Percentiles rank a stretch among this genome's conserved stretches.
Conservation (phyloP, 495 filamentous ascomycete species). For the Staphylotrichum tortipilum region DNA sequence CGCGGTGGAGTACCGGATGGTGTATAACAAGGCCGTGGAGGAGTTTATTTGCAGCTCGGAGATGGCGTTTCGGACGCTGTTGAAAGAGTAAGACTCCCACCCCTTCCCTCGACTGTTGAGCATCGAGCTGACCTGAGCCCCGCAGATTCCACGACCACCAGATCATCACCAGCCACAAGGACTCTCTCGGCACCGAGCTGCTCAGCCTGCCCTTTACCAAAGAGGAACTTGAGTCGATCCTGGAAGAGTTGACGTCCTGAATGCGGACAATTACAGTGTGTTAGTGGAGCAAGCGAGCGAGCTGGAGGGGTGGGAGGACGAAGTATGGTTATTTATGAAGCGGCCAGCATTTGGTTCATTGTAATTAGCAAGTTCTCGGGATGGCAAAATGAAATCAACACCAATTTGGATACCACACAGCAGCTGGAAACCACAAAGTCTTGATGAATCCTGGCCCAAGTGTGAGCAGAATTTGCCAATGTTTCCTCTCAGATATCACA, state of each 20-base stretch:
- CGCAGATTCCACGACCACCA: conserved; percentile 86
- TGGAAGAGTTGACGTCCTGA: conserved; percentile 70
- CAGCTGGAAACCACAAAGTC: too few species aligned
- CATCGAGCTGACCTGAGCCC: neutral
- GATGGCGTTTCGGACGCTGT: conserved; percentile 83
- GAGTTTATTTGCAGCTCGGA: conserved; percentile 96
- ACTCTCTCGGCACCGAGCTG: conserved; percentile 73
- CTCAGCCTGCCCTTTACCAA: conserved; percentile 76
- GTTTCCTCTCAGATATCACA: too few species aligned
- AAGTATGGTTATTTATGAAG: too few species aligned
- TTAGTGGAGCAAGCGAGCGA: neutral
- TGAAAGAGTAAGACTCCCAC: conserved; percentile 65
- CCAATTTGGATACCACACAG: too few species aligned
- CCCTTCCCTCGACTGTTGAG: neutral
- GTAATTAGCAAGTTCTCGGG: too few species aligned
- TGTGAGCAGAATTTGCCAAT: too few species aligned
- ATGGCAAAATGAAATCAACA: too few species aligned
- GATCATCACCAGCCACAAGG: conserved; percentile 83
- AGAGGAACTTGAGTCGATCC: conserved; percentile 79
- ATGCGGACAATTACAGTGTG: too few species aligned
- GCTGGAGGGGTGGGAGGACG: too few species aligned
- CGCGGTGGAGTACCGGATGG: conserved; percentile 77
- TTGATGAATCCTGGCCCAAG: too few species aligned
- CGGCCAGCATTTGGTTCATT: too few species aligned
- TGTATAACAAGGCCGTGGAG: conserved; percentile 92